Base-by-base conservation (phyloP, 257 asterid genomes). In the Haberlea rhodopensis region DNA sequence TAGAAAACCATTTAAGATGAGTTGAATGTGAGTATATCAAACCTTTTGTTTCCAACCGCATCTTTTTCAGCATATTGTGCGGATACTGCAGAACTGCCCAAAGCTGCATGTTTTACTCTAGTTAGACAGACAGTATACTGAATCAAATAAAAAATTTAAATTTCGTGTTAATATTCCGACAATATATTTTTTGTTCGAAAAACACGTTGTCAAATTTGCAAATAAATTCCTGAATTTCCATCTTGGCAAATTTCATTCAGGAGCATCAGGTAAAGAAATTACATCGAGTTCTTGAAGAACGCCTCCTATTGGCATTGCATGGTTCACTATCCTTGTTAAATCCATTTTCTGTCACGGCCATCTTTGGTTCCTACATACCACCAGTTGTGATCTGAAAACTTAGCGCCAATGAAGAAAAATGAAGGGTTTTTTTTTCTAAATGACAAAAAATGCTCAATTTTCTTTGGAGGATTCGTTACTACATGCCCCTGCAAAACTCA, bases 231-330 rank as follows among this genome's bases (percentile, higher is more conserved):
- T 37, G 46, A 2, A 37, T 37, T 37, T n/a, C 46, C n/a, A 37
- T 6, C 1, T 9, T 11, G n/a, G 2, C 16, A 37, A 37, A 10
- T 11, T 32, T 37, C 16, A 10, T 37, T 9, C n/a, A 37, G 46
- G n/a, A 9, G n/a, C 16, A n/a, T 11, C 2, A 37, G 43, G 43
- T 60, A 16, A 15, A 53, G 63, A 13, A 55, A 52, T 80, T 84
- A 91, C 98, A 88, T 86, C 74, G 79, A 69, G 95, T 81, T 80
- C 91, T 85, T 34, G 88, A 64, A 54, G 67, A 78, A 32, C 72
- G 77, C 71, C 81, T 74, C 55, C 83, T 71, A 60, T 54, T 78
- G 56, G 76, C 66, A 53, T 72, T 72, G 66, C 65, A 58, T 25
- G 66, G 60, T 60, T 61, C 78, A 32, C 62, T 70, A 37, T 76